A percentile compares a stretch with the other conserved stretches of the same genome.
These are phyloP conservation scores for Trypanosoma mega DNA, from an alignment of 208 protist genomes.

Conservation along the genomic window DNA sequence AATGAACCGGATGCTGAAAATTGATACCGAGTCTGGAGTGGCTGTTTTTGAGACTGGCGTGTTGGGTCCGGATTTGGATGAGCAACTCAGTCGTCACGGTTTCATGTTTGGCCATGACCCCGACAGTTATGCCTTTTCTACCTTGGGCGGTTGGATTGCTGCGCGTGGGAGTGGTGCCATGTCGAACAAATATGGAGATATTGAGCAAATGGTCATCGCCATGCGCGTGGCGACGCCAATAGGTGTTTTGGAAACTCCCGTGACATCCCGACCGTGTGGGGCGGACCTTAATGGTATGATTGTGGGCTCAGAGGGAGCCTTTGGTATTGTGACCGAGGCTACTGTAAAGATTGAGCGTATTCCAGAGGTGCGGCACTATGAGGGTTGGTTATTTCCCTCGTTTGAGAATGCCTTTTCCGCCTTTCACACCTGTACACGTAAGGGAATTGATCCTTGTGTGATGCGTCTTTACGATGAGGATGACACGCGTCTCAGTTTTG, in stretches of 20 bases:
- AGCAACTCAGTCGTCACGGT: conserved; percentile 81
- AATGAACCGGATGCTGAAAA: conserved; percentile 87
- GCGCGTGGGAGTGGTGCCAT: conserved; percentile 94
- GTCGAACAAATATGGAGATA: conserved; percentile 95
- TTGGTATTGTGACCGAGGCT: conserved; percentile 94
- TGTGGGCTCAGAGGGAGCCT: conserved; percentile 90
- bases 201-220: conserved; percentile 92
- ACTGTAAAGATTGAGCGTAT: conserved; percentile 88
- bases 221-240: conserved; percentile 92
- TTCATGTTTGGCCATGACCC: conserved; percentile 93
- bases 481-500: conserved; percentile 87
- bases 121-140: conserved; percentile 93
- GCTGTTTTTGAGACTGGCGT: conserved; percentile 91
- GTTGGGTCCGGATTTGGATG: conserved; percentile 88
- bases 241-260: conserved; percentile 83
- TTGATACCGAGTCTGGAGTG: conserved; percentile 84
- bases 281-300: conserved; percentile 92
- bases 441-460: conserved; percentile 80
- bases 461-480: conserved; percentile 93
- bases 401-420: conserved; percentile 85
- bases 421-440: conserved; percentile 80
- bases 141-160: conserved; percentile 94
- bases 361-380: conserved; percentile 81
- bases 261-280: conserved; percentile 78
- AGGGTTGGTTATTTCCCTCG: conserved; percentile 88